Evolutionary conservation across 2,329 filamentous ascomycete genomes (phyloP), one percentile per base, ranked within the genome.

Genomic region (Verticillium isaacii): DNA sequence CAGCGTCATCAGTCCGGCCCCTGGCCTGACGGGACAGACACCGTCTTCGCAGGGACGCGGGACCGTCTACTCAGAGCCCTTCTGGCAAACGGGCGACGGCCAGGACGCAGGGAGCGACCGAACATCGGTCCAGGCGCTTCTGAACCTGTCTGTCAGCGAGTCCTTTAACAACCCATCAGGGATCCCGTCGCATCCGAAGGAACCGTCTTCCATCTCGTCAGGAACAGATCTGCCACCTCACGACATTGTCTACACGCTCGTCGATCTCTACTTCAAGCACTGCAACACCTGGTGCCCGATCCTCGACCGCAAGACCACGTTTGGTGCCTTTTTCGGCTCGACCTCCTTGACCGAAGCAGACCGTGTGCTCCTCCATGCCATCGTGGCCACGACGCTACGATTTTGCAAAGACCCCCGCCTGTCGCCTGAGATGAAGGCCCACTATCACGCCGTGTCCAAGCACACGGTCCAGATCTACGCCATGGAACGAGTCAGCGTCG

Each of bases 221-320:
- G 82, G 68, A 66, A 77, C 68, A 69, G 75, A 86, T 60, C 79
- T 87, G 1, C 85, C 85, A 2, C 83, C 85, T 0, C 85, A 86
- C 64, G 85, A 87, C 64, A 75, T 87, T 14, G 71, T 87, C 3
- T 87, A 86, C 63, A 82, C 81, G 2, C 73, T 88, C 2, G 83
- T 85, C 17, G 84, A 87, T 63, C 74, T 87, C 8, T 88, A 85
- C 71, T 87, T 88, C 75, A 86, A 85, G 66, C 84, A 88, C 69
- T 83, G 85, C 69, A 87, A 87, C 66, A 84, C 85, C 0, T 88
- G 85, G 85, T 79, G 77, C 58, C 77, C 77, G 0, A 78, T 80
- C 14, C 72, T 80, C 12, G 77, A 80, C 54, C 73, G 77, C 8
- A 78, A 79, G 61, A 75, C 77, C 0, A 78, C 75, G 15, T 74